Evolutionary conservation across 176 grass and related monocot species (phyloP), one percentile per base, ranked within the genome.

Genomic region (Rhynchospora breviuscula): DNA sequence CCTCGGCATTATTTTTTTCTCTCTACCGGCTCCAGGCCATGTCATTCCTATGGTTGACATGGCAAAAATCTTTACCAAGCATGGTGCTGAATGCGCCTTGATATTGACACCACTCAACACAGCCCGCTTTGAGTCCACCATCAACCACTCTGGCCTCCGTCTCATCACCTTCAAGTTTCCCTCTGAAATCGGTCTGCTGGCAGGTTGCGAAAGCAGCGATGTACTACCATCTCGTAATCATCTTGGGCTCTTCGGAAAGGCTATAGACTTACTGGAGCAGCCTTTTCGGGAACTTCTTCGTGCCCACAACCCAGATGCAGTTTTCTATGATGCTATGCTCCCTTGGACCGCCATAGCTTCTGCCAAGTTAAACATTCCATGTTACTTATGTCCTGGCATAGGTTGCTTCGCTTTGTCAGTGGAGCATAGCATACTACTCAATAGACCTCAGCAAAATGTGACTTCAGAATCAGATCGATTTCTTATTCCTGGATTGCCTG

Each of bases 331-430:
- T 76, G 26, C 85, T 57, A 68, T 91, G 66, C 94, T 97, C 77
- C 79, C 83, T 2, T 97, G 93, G 93, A 90, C 89, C 0, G 87
- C 89, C 62, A 53, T 87, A 5, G 79, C 79, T 6, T 90, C 93
- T 2, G 12, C 87, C 2, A 80, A 93, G 81, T 85, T 86, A 59
- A 48, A 74, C 56, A 68, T 91, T 58, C 89, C 91, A 56, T 85
- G 87, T n/a, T 97, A 93, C 83, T 85, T 89, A 35, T 97, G 91
- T 89, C 87, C 91, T 0, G 85, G 79, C 17, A 89, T 89, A 4
- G 83, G 91, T 7, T 97, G 91, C 85, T 93, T 96, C 59, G 87
- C 91, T 11, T 89, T 93, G 10, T 89, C 89, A 0, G 91, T 93
- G 47, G 89, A 93, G 83, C 91, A 85, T 0, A 59, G 83, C 0